Conservation (phyloP, 2,329 filamentous ascomycete genomes). For the Diplodia sapinea region DNA sequence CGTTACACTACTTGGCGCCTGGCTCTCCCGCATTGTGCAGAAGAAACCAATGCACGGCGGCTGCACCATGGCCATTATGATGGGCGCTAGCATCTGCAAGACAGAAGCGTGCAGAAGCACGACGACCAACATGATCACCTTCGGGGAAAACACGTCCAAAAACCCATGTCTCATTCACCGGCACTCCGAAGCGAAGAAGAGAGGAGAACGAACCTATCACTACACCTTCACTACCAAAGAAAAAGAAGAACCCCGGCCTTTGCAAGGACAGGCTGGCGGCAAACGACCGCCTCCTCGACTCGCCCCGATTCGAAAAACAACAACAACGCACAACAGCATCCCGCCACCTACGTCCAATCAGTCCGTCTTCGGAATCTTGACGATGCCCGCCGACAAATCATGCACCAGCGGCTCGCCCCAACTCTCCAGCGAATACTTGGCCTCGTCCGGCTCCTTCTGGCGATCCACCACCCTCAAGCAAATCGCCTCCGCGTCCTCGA, state of each 20-base stretch:
- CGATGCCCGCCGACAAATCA: constrained; percentile 7
- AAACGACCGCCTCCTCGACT: too few species aligned
- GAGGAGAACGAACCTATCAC: not conserved
- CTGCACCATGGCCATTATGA: not conserved
- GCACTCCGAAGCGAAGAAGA: not conserved
- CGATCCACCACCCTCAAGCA: not conserved
- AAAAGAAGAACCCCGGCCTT: not conserved
- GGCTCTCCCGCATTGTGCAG: not conserved
- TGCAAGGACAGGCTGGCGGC: not conserved
- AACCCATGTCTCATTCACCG: not conserved
- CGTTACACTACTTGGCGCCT: not conserved
- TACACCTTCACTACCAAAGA: not conserved
- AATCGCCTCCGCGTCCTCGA: not conserved
- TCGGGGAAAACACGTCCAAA: not conserved
- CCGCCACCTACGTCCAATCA: not conserved
- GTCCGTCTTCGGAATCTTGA: constrained; percentile 11
- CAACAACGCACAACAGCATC: not conserved
- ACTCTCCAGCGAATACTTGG: not conserved
- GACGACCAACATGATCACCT: not conserved
- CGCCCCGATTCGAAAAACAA: not conserved
- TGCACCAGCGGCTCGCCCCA: not conserved
- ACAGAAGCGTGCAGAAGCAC: not conserved
- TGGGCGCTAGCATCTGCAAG: not conserved
- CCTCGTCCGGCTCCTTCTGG: not conserved
- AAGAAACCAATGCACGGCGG: not conserved